These are phyloP conservation scores for Sicyos edulis DNA, from an alignment of 306 rosid genomes.

Conservation along the genomic window DNA sequence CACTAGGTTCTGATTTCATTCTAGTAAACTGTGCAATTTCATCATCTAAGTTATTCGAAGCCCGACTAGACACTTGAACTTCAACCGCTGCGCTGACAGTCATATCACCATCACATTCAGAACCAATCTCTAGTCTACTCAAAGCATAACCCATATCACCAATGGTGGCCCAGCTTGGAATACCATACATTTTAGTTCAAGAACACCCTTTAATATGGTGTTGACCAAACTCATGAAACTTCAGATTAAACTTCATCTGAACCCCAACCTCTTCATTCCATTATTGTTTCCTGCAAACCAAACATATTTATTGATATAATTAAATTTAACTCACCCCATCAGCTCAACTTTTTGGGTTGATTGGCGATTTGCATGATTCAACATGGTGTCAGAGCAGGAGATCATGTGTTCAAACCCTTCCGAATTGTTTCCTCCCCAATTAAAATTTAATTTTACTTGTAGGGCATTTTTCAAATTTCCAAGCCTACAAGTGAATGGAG, in stretches of 20 bases:
- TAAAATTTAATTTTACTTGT: no score
- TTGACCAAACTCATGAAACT: slow-evolving; percentile 26
- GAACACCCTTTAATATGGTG: slow-evolving; percentile 22
- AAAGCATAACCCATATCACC: slow-evolving; percentile 73
- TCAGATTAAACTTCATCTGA: slow-evolving; percentile 33
- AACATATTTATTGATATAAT: no score
- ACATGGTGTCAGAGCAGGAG: no score
- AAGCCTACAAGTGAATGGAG: no score
- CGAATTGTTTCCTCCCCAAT: no score
- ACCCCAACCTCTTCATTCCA: slow-evolving; percentile 10
- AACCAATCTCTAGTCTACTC: slow-evolving; percentile 61
- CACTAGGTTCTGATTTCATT: slow-evolving; percentile 63
- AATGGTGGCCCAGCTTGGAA: slow-evolving; percentile 27
- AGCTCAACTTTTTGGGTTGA: no score
- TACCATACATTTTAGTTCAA: slow-evolving; percentile 42
- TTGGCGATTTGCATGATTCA: no score
- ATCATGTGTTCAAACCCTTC: no score
- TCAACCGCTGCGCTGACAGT: slow-evolving; percentile 31
- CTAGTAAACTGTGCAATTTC: slow-evolving; percentile 72
- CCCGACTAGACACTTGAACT: slow-evolving; percentile 30
- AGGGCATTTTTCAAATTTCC: no score
- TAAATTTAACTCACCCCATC: background rate
- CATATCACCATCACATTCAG: slow-evolving; percentile 38
- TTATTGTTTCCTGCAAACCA: slow-evolving; percentile 28
- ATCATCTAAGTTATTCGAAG: slow-evolving; percentile 44